Conservation (phyloP, 2,329 filamentous ascomycete species). For the Diaporthe batatas region DNA sequence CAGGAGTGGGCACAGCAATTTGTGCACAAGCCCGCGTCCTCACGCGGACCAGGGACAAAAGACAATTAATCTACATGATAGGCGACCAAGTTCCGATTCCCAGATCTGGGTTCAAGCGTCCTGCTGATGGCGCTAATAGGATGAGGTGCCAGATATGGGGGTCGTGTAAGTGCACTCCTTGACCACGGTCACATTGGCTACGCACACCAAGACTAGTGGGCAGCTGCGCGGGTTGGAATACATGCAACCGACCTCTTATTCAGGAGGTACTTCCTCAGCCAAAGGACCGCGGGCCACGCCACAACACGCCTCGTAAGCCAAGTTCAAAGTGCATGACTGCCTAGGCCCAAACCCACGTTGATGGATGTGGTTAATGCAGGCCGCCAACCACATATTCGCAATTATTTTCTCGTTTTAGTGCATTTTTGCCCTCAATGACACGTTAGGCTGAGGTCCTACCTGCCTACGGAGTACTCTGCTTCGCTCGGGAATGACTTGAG, state of each 20-base stretch:
- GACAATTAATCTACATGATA: slow-evolving; percentile 32
- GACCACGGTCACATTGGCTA: slow-evolving; percentile 17
- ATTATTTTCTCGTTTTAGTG: slow-evolving; percentile 30
- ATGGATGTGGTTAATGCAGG: slow-evolving; percentile 32
- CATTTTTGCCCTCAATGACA: slow-evolving; percentile 20
- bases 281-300: slow-evolving; percentile 10
- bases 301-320: slow-evolving; percentile 33
- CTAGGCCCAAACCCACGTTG: slow-evolving; percentile 10
- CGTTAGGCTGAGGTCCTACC: not conserved
- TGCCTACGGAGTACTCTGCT: not conserved
- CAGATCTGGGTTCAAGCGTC: slow-evolving; percentile 22
- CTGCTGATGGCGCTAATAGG: slow-evolving; percentile 27
- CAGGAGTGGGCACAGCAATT: slow-evolving; percentile 13
- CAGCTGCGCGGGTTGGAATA: slow-evolving; percentile 19
- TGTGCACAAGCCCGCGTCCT: slow-evolving; percentile 17
- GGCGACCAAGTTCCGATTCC: slow-evolving; percentile 28
- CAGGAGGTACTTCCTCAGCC: slow-evolving; percentile 12
- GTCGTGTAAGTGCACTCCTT: slow-evolving; percentile 1
- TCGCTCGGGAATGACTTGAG: slow-evolving; percentile 19
- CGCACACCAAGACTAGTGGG: slow-evolving; percentile 3
- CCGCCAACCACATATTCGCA: slow-evolving; percentile 30
- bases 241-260: slow-evolving; percentile 8
- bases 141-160: slow-evolving; percentile 14
- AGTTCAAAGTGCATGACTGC: slow-evolving; percentile 31
- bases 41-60: not conserved